phyloP scores from a whole-genome alignment of 768 basidiomycete genomes.

The Leucosporidium yakuticum region DNA sequence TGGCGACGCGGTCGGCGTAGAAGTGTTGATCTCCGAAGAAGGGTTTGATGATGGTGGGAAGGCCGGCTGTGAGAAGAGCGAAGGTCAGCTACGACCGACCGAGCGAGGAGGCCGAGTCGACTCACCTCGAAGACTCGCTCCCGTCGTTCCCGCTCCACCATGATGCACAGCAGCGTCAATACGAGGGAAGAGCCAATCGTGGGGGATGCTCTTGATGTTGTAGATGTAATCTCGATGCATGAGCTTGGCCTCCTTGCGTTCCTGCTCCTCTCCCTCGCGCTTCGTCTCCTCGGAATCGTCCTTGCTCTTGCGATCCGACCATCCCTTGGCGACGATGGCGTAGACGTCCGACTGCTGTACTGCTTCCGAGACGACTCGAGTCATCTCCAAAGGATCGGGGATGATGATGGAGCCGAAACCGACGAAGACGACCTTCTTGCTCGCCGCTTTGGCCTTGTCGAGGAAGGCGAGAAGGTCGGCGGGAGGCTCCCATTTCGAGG shows the following conservation, averaged over 20 bases:
- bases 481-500: conserved; percentile 81
- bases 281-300: conserved; percentile 50
- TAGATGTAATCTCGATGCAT: conserved; percentile 73
- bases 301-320: conserved; percentile 78
- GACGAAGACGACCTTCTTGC: conserved; percentile 92
- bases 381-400: conserved; percentile 87
- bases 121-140: conserved; percentile 81
- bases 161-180: conserved; percentile 98
- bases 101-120: conserved; percentile 25
- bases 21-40: conserved; percentile 99
- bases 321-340: conserved; percentile 93
- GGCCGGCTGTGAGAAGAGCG: conserved; percentile 56
- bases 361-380: conserved; percentile 80
- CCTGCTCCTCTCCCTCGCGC: conserved; percentile 47
- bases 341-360: conserved; percentile 77
- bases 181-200: conserved; percentile 85
- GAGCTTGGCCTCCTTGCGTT: conserved; percentile 57
- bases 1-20: conserved; percentile 97
- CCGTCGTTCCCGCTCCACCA: conserved; percentile 93
- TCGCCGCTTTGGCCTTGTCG: conserved; percentile 61
- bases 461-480: conserved; percentile 74
- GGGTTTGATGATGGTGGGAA: conserved; percentile 90
- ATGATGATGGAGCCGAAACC: conserved; percentile 98
- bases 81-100: background rate
- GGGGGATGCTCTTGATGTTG: conserved; percentile 59